Evolutionary conservation across 495 filamentous ascomycete species (phyloP).

Genomic region (Aspergillus ostianus): DNA sequence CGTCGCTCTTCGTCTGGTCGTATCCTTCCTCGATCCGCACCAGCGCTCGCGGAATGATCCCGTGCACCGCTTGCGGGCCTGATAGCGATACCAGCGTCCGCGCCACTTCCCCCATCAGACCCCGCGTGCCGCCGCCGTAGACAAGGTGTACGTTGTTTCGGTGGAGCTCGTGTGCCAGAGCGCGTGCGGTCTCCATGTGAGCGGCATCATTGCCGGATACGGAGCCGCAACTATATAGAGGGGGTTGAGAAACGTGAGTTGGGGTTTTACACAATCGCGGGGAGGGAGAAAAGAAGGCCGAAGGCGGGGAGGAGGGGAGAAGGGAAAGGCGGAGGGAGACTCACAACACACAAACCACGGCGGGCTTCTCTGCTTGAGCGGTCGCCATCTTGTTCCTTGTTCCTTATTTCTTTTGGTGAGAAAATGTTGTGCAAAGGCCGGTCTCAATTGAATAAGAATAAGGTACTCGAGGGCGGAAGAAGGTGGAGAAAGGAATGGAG

Average conservation of each 20-base stretch:
- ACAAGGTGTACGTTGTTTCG: constrained; percentile 74
- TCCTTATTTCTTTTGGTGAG: too few relatives aligned
- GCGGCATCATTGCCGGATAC: constrained; percentile 65
- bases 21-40: constrained; percentile 75
- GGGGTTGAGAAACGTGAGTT: neutral
- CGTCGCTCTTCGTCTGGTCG: constrained; percentile 26
- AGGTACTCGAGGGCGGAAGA: too few relatives aligned
- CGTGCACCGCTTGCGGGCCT: constrained; percentile 82
- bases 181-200: constrained; percentile 71
- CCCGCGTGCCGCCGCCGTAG: constrained; percentile 92
- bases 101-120: constrained; percentile 92
- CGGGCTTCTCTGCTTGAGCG: constrained; percentile 38
- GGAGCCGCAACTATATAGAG: constrained; percentile 63
- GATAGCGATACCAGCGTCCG: constrained; percentile 81
- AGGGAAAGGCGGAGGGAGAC: constrained; percentile 24
- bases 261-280: neutral
- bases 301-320: constrained; percentile 6
- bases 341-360: constrained; percentile 82
- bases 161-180: constrained; percentile 74
- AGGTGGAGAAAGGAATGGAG: neutral
- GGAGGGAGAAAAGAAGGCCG: constrained; percentile 3
- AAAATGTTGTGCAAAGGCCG: too few relatives aligned
- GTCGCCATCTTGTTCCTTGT: constrained; percentile 24
- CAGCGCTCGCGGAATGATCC: constrained; percentile 84
- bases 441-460: too few relatives aligned